phyloP scores from a whole-genome alignment of 2,329 filamentous ascomycete genomes.

The Stylonectria norvegica region DNA sequence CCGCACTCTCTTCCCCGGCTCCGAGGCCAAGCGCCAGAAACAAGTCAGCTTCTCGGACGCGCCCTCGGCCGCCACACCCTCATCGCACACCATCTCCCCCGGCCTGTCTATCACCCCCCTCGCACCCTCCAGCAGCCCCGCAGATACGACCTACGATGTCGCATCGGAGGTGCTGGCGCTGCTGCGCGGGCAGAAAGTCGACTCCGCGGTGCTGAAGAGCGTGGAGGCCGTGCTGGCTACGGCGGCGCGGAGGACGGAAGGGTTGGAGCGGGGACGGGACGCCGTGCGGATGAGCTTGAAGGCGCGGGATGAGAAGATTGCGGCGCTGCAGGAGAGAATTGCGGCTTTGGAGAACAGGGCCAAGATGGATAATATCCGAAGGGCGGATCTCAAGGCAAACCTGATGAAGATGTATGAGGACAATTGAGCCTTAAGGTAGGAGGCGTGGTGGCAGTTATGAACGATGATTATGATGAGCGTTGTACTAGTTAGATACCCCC shows the following conservation, averaged over 20 bases:
- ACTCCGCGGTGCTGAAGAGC: constrained; percentile 32
- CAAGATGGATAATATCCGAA: constrained; percentile 28
- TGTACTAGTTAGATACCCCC: no score
- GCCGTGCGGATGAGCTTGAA: constrained; percentile 60
- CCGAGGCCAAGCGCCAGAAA: constrained; percentile 31
- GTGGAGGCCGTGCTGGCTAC: constrained; percentile 48
- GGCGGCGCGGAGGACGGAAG: constrained; percentile 57
- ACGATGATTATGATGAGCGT: no score
- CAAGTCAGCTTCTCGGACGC: constrained; percentile 26
- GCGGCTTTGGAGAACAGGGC: constrained; percentile 39
- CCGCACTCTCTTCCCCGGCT: constrained; percentile 34
- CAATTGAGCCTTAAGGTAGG: constrained; percentile 14
- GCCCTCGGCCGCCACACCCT: constrained; percentile 12
- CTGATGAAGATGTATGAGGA: constrained; percentile 37
- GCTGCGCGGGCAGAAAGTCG: constrained; percentile 43
- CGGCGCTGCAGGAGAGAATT: constrained; percentile 36
- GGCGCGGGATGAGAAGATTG: constrained; percentile 52
- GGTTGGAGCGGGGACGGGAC: constrained; percentile 63
- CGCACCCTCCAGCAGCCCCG: constrained; percentile 14
- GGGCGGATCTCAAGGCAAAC: constrained; percentile 37
- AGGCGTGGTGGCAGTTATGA: no score
- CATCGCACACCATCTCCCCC: constrained; percentile 15
- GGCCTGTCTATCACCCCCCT: constrained; percentile 7
- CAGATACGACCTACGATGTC: constrained; percentile 31
- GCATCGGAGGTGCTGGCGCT: constrained; percentile 48